Evolutionary conservation across 1,284 basidiomycete genomes (phyloP).

Genomic region (Neonothopanus nambi): DNA sequence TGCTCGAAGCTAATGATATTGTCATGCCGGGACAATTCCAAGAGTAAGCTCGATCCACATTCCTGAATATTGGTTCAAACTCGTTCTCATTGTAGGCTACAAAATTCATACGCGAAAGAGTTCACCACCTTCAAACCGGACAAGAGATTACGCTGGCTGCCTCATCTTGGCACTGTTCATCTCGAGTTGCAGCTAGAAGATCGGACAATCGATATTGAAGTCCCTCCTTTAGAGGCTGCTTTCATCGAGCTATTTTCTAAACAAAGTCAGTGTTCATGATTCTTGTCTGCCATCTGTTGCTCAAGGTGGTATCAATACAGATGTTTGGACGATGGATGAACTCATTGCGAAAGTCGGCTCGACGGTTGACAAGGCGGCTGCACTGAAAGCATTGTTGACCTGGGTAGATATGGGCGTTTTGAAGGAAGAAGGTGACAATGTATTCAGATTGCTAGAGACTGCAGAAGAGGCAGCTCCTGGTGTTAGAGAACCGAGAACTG

Average conservation of each 20-base stretch:
- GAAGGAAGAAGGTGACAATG: slow-evolving; percentile 59
- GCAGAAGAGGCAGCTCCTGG: slow-evolving; percentile 42
- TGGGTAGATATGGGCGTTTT: slow-evolving; percentile 86
- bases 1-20: slow-evolving; percentile 72
- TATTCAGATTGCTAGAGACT: slow-evolving; percentile 65
- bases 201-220: slow-evolving; percentile 72
- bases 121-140: slow-evolving; percentile 86
- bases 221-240: slow-evolving; percentile 85
- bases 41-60: slow-evolving; percentile 45
- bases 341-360: slow-evolving; percentile 64
- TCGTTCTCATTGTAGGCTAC: slow-evolving; percentile 49
- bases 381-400: slow-evolving; percentile 74
- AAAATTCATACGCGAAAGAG: slow-evolving; percentile 74
- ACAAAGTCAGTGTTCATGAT: slow-evolving; percentile 44
- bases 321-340: slow-evolving; percentile 67
- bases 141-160: slow-evolving; percentile 84
- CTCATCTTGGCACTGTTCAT: slow-evolving; percentile 81
- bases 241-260: slow-evolving; percentile 85
- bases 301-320: slow-evolving; percentile 37
- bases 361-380: slow-evolving; percentile 54
- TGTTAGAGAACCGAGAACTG: slow-evolving; percentile 29
- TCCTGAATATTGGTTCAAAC: slow-evolving; percentile 6
- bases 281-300: background rate
- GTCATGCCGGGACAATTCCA: slow-evolving; percentile 83
- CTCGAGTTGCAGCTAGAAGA: slow-evolving; percentile 82